Evolutionary conservation across 148 eudicot genomes (phyloP), one percentile per base, ranked within the genome.

Genomic region (Persicaria maculosa): DNA sequence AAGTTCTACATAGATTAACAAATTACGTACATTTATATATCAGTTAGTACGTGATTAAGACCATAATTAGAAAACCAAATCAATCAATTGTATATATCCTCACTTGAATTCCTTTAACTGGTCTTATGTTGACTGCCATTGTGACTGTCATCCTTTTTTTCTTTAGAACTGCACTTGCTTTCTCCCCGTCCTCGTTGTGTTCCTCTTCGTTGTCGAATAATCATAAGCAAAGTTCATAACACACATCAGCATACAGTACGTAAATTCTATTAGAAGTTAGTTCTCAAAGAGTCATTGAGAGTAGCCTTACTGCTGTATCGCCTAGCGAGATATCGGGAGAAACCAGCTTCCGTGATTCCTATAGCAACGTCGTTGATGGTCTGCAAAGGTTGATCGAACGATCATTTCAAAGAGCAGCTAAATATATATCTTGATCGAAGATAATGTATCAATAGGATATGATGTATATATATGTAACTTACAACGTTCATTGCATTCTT

Each of bases 401-500:
- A 17, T 19, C 40, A 55, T 55, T 16, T 55, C n/a, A 1, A 55
- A 55, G 1, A 17, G 6, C 17, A 19, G 20, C 11, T 59, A 20
- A 4, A 20, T 7, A 16, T 53, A 0, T 0, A 0, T 14, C 6
- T 14, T 2, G 1, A 53, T 15, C 40, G 40, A 31, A 31, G 40
- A 31, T 31, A 31, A 31, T 31, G 2, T 31, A 31, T 31, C 40
- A 3, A 31, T 31, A 31, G 3, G 40, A 6, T 16, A 55, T 19
- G 61, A 17, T 57, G n/a, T n/a, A n/a, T 31, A 0, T 31, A 62
- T 25, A 25, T 2, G 31, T 17, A 76, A 57, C 83, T 69, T 81
- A 88, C 95, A 86, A 50, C 72, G 76, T 86, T 79, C 84, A 84
- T 78, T 22, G 88, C 82, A 57, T 72, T 86, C 81, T 91, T 91